Evolutionary conservation across 2,329 filamentous ascomycete genomes (phyloP).

Genomic region (Colletotrichum coccodes): DNA sequence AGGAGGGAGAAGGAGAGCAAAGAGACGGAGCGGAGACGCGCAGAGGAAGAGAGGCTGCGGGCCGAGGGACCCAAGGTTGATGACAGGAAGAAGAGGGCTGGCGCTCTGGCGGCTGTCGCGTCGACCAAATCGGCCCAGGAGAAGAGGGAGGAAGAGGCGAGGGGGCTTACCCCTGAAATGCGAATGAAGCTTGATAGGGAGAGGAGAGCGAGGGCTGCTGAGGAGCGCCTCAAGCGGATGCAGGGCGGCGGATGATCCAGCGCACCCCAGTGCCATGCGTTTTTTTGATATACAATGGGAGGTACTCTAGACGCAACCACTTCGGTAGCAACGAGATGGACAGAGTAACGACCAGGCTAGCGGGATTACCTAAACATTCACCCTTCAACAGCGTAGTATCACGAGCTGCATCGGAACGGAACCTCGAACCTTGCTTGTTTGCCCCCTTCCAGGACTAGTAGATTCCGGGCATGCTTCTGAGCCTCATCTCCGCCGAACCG

Average conservation of each 20-base stretch:
- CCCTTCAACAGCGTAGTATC: too few relatives aligned
- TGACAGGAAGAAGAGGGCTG: slow-evolving; percentile 60
- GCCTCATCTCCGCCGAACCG: too few relatives aligned
- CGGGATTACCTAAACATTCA: too few relatives aligned
- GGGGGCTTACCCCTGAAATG: slow-evolving; percentile 90
- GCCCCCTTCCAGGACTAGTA: too few relatives aligned
- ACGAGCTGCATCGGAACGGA: too few relatives aligned
- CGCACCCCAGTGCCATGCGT: not conserved
- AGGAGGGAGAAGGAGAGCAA: slow-evolving; percentile 74
- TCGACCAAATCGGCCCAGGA: slow-evolving; percentile 81
- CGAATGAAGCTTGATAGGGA: slow-evolving; percentile 86
- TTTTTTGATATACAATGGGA: not conserved
- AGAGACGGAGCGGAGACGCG: slow-evolving; percentile 76
- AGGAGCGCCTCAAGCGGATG: slow-evolving; percentile 83
- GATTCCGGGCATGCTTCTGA: too few relatives aligned
- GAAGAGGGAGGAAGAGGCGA: slow-evolving; percentile 82
- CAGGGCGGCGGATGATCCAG: slow-evolving; percentile 50
- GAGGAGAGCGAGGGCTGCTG: slow-evolving; percentile 87
- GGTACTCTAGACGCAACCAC: too few relatives aligned
- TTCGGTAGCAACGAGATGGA: too few relatives aligned
- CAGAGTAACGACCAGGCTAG: too few relatives aligned
- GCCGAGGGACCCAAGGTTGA: slow-evolving; percentile 71
- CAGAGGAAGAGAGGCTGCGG: slow-evolving; percentile 78
- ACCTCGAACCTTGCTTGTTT: too few relatives aligned
- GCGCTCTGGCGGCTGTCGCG: slow-evolving; percentile 65